These are phyloP conservation scores for Eugenia klotzschiana DNA, from an alignment of 441 rosid species.

Conservation along the genomic window DNA sequence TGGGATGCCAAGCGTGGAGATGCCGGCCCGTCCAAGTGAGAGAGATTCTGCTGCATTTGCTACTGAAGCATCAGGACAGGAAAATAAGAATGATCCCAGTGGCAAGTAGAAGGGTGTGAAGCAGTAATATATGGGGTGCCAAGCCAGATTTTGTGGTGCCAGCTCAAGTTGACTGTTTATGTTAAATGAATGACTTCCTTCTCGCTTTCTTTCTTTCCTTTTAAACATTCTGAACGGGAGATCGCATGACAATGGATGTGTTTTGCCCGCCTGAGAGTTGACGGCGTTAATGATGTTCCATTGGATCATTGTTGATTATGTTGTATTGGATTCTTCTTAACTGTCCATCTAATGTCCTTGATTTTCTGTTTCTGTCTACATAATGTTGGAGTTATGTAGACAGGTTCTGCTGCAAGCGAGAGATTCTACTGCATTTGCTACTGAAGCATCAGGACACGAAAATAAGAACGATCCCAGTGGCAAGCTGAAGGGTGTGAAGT, in stretches of 20 bases:
- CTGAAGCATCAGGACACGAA: neutral
- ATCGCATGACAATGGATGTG: neutral
- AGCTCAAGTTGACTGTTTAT: neutral
- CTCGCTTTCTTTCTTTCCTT: neutral
- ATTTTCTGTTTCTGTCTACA: neutral
- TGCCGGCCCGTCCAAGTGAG: neutral
- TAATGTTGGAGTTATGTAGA: neutral
- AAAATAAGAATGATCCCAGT: neutral
- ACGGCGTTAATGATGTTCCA: neutral
- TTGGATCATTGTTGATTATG: neutral
- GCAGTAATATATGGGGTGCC: neutral
- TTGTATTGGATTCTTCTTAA: neutral
- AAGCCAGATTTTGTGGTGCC: neutral
- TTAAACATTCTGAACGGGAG: neutral
- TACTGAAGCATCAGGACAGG: neutral
- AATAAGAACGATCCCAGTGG: neutral
- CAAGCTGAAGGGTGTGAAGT: neutral
- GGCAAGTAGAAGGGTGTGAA: neutral
- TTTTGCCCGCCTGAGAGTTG: neutral
- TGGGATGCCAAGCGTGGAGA: neutral
- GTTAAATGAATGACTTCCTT: neutral
- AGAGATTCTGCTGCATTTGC: neutral
- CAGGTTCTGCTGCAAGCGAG: neutral
- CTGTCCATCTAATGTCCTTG: neutral
- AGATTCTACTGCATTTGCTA: neutral